A percentile compares a stretch with the other conserved stretches of the same genome.
Conservation (phyloP, 345 rosid species). For the Gossypium mustelinum region DNA sequence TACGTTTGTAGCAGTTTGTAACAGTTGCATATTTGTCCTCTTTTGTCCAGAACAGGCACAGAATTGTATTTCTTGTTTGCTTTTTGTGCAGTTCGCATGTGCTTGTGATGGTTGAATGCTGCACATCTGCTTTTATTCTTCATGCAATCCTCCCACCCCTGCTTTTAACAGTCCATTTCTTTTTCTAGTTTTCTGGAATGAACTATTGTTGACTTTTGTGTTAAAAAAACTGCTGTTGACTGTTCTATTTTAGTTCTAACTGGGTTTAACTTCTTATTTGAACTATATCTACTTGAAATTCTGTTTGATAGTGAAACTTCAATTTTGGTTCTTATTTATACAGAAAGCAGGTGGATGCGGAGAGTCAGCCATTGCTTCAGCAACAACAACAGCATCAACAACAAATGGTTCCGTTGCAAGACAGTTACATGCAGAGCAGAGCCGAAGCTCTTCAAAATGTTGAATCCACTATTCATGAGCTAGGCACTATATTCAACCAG, state of each 20-base stretch:
- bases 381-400: slow-evolving; percentile 1
- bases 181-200: neutral
- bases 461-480: slow-evolving; percentile 13
- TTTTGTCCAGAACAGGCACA: neutral
- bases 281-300: slow-evolving; percentile 1
- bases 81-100: neutral
- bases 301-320: neutral
- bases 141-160: neutral
- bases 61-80: neutral
- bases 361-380: neutral
- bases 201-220: neutral
- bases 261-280: neutral
- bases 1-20: neutral
- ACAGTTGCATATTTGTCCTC: neutral
- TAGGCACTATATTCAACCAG: slow-evolving; percentile 10
- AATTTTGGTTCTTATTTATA: neutral
- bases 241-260: neutral
- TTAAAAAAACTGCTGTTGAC: neutral
- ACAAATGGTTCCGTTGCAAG: slow-evolving; percentile 9
- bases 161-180: neutral
- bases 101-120: neutral
- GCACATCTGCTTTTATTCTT: neutral
- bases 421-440: slow-evolving; percentile 13
- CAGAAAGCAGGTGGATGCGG: slow-evolving; percentile 1
- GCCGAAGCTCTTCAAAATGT: slow-evolving; percentile 15